Evolutionary conservation across 1,139 yeast species (phyloP).

Genomic region (Yamadazyma pseudoaaseri): DNA sequence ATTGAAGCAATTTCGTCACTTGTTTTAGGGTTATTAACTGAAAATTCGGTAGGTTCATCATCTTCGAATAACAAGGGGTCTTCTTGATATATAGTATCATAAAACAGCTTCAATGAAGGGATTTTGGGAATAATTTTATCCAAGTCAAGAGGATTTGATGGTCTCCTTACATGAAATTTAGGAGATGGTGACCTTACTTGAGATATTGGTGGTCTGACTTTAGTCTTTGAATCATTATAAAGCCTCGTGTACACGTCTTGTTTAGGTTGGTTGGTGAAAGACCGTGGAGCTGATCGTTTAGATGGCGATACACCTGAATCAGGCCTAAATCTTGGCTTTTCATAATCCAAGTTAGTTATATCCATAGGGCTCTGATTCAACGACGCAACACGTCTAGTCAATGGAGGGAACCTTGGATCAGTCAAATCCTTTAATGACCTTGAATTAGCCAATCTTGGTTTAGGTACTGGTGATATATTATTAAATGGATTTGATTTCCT

Average conservation of each 20-base stretch:
- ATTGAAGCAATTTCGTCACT: constrained; percentile 3
- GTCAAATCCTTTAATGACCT: constrained; percentile 2
- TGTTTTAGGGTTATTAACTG: constrained; percentile 6
- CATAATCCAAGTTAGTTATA: constrained; percentile 13
- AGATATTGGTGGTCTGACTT: not conserved
- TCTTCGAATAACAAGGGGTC: constrained; percentile 23
- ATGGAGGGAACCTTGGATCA: constrained; percentile 2
- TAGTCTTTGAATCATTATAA: constrained; percentile 12
- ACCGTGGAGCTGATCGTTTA: constrained; percentile 12
- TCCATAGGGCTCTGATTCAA: constrained; percentile 9
- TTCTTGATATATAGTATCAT: constrained; percentile 18
- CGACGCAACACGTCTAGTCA: not conserved
- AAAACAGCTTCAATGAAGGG: constrained; percentile 19
- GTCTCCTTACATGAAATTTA: constrained; percentile 2
- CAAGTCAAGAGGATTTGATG: constrained; percentile 8
- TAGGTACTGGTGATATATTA: not conserved
- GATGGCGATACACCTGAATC: constrained; percentile 8
- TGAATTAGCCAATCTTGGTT: constrained; percentile 1
- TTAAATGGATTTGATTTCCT: constrained; percentile 14
- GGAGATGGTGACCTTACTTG: not conserved
- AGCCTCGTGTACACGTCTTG: constrained; percentile 16
- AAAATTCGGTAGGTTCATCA: constrained; percentile 7
- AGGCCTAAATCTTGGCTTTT: constrained; percentile 2
- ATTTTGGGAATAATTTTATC: constrained; percentile 16
- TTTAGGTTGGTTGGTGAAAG: not conserved